Evolutionary conservation across 371 early-diverging fungal genomes (phyloP).

Genomic region (Rhizopus stolonifer): DNA sequence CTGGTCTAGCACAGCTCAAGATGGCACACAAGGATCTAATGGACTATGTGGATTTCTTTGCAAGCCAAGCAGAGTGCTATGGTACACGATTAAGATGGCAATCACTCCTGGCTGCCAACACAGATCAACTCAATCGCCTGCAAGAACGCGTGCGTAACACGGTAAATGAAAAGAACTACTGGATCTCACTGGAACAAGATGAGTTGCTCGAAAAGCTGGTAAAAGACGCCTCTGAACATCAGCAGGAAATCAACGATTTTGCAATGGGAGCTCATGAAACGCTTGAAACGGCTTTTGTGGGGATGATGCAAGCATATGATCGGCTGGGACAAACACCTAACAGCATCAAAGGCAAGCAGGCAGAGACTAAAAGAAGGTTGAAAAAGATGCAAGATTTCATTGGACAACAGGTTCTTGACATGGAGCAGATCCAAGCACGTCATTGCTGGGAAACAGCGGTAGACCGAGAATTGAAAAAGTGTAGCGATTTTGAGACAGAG

Average conservation of each 20-base stretch:
- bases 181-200: slow-evolving; percentile 17
- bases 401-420: slow-evolving; percentile 10
- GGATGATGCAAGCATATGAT: slow-evolving; percentile 1
- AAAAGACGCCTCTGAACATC: background rate
- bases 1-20: background rate
- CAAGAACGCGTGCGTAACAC: slow-evolving; percentile 25
- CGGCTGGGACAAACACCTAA: background rate
- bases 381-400: slow-evolving; percentile 15
- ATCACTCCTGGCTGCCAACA: background rate
- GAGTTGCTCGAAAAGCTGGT: background rate
- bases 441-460: slow-evolving; percentile 22
- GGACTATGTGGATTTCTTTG: background rate
- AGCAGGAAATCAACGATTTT: background rate
- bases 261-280: background rate
- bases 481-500: slow-evolving; percentile 15
- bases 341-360: background rate
- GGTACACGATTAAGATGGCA: slow-evolving; percentile 27
- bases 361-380: slow-evolving; percentile 6
- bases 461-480: slow-evolving; percentile 8
- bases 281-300: background rate
- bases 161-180: slow-evolving; percentile 24
- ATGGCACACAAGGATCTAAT: background rate
- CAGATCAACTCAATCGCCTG: background rate
- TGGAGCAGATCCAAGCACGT: slow-evolving; percentile 12
- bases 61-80: slow-evolving; percentile 1